phyloP scores from a whole-genome alignment of 352 stramenopile species.

The Globisporangium cederbergense region DNA sequence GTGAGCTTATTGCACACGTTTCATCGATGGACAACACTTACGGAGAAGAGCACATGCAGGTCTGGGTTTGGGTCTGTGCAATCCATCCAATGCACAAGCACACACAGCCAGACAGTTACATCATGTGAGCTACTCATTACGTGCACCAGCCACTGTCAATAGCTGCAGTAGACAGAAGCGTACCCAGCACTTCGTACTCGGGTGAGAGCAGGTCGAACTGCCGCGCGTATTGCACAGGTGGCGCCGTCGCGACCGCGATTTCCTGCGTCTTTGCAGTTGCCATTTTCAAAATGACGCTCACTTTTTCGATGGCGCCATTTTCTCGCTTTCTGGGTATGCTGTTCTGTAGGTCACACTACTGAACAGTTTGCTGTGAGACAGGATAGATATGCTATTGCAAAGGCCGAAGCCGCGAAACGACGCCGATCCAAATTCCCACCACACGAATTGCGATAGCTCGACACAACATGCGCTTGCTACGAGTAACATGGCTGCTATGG shows the following conservation, averaged over 20 bases:
- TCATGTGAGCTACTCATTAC: neutral
- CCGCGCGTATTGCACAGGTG: slow-evolving; percentile 2
- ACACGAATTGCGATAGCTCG: neutral
- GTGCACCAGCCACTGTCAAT: neutral
- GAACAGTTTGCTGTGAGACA: neutral
- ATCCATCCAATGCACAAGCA: slow-evolving; percentile 4
- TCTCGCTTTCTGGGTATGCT: neutral
- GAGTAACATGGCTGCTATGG: neutral
- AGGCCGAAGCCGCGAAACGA: neutral
- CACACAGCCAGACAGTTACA: neutral
- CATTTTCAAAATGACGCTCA: neutral
- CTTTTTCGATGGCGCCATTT: neutral
- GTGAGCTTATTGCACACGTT: neutral
- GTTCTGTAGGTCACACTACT: neutral
- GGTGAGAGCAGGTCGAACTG: slow-evolving; percentile 51
- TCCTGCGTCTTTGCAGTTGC: neutral
- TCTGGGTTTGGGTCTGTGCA: slow-evolving; percentile 78
- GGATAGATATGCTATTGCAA: neutral
- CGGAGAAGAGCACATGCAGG: slow-evolving; percentile 70
- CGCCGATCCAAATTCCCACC: neutral
- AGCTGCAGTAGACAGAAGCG: neutral
- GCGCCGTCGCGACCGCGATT: neutral
- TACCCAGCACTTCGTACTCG: slow-evolving; percentile 72
- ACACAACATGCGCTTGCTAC: neutral
- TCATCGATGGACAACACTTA: slow-evolving; percentile 14